These are phyloP conservation scores for Cyclotella kingstonii DNA, from an alignment of 108 stramenopile species.

Conservation along the genomic window DNA sequence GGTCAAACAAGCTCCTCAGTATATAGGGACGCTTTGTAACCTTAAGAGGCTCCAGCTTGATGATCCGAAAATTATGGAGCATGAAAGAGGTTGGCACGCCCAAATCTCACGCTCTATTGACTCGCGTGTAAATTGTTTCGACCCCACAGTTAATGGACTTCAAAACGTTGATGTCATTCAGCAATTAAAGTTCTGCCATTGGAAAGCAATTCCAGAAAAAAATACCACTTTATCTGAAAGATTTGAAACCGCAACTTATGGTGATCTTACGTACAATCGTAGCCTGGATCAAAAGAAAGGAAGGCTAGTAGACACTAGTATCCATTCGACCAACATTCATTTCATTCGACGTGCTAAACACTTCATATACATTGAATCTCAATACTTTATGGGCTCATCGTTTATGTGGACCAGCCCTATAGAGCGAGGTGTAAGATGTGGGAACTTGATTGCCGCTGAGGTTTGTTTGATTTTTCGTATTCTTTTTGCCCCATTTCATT, in stretches of 20 bases:
- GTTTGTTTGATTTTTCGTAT: not conserved
- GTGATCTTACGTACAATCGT: slow-evolving; percentile 12
- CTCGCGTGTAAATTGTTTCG: slow-evolving; percentile 39
- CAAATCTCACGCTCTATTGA: slow-evolving; percentile 55
- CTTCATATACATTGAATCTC: slow-evolving; percentile 58
- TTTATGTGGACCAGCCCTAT: slow-evolving; percentile 39
- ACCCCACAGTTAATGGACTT: slow-evolving; percentile 22
- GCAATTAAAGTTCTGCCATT: too few relatives aligned
- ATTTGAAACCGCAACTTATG: slow-evolving; percentile 17
- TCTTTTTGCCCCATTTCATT: not conserved
- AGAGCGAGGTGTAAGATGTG: slow-evolving; percentile 40
- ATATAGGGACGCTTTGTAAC: slow-evolving; percentile 30
- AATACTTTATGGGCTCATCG: slow-evolving; percentile 56
- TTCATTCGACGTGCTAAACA: slow-evolving; percentile 56
- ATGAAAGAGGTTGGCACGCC: slow-evolving; percentile 39
- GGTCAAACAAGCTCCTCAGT: slow-evolving; percentile 35
- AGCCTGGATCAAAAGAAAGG: slow-evolving; percentile 45
- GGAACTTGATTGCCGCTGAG: slow-evolving; percentile 62
- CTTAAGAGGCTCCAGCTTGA: slow-evolving; percentile 16
- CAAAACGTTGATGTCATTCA: too few relatives aligned
- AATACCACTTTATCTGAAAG: slow-evolving; percentile 13
- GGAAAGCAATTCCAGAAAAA: too few relatives aligned
- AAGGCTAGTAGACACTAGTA: slow-evolving; percentile 37
- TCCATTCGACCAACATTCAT: slow-evolving; percentile 45
- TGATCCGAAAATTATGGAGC: slow-evolving; percentile 14